These are phyloP conservation scores for Hypoxylon trugodes DNA, from an alignment of 495 filamentous ascomycete species.

Conservation along the genomic window DNA sequence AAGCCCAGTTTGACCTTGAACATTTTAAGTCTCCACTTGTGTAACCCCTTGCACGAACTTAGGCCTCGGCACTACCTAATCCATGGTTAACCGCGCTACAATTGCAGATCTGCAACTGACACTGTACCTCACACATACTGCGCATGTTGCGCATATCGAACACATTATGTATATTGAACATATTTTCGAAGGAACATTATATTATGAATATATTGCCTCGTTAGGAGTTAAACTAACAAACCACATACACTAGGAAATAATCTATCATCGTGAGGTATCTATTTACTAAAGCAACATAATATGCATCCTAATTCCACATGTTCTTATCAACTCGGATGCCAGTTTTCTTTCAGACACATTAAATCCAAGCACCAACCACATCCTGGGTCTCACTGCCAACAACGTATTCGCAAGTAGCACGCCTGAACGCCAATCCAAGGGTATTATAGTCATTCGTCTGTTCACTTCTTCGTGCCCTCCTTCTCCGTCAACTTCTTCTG, in stretches of 20 bases:
- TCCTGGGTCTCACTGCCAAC: not conserved
- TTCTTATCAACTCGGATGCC: not conserved
- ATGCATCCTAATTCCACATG: not conserved
- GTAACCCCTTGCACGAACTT: conserved; percentile 1
- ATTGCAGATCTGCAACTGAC: conserved; percentile 1
- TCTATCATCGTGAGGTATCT: too few species aligned
- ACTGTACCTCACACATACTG: conserved; percentile 4
- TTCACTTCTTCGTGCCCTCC: conserved; percentile 44
- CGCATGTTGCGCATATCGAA: too few species aligned
- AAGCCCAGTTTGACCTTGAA: not conserved
- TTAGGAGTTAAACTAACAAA: too few species aligned
- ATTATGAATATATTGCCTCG: too few species aligned
- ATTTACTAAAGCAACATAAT: too few species aligned
- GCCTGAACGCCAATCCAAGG: conserved; percentile 27
- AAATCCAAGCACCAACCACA: not conserved
- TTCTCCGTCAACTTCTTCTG: conserved; percentile 61
- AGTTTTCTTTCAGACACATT: conserved; percentile 2
- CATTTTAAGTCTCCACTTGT: too few species aligned
- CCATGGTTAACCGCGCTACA: too few species aligned
- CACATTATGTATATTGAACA: too few species aligned
- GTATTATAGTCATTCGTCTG: conserved; percentile 13
- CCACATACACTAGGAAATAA: too few species aligned
- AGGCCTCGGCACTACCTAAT: conserved; percentile 28
- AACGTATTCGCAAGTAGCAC: not conserved
- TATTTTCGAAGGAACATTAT: too few species aligned